Conservation (phyloP, 441 rosid genomes). For the Euphorbia celastroides region DNA sequence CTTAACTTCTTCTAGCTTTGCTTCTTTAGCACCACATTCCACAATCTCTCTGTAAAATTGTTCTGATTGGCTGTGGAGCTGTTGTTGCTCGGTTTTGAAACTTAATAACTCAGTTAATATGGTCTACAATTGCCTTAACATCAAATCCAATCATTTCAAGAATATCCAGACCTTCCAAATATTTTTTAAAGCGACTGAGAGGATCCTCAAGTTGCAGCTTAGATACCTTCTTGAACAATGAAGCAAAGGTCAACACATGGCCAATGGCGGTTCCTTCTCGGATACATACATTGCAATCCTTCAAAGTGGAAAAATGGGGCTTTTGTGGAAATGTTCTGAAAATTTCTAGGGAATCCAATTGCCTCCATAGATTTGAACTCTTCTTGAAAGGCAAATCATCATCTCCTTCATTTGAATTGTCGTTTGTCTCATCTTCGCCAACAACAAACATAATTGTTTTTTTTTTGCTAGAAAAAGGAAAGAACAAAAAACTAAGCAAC, state of each 20-base stretch:
- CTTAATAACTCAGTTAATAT: background rate
- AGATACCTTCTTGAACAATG: too few relatives aligned
- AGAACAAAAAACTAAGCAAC: too few relatives aligned
- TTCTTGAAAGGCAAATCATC: conserved; percentile 2
- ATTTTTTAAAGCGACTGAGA: background rate
- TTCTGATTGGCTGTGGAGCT: conserved; percentile 3
- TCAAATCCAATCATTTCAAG: conserved; percentile 17
- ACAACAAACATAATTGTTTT: too few relatives aligned
- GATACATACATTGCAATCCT: background rate
- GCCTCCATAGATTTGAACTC: conserved; percentile 4
- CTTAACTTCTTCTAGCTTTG: conserved; percentile 3
- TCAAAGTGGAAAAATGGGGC: conserved; percentile 9
- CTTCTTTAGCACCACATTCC: background rate
- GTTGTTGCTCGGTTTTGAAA: background rate
- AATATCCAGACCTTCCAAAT: conserved; percentile 9
- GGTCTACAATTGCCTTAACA: conserved; percentile 1
- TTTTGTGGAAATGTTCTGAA: conserved; percentile 4
- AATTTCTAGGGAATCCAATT: conserved; percentile 10
- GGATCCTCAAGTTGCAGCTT: conserved; percentile 6
- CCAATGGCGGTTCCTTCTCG: conserved; percentile 13
- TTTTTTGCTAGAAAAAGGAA: too few relatives aligned
- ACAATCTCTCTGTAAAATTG: background rate
- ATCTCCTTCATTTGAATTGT: too few relatives aligned
- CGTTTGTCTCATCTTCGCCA: too few relatives aligned
- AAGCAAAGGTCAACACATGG: conserved; percentile 10